phyloP scores from a whole-genome alignment of 2,329 filamentous ascomycete genomes.

The Aspergillus tanneri region DNA sequence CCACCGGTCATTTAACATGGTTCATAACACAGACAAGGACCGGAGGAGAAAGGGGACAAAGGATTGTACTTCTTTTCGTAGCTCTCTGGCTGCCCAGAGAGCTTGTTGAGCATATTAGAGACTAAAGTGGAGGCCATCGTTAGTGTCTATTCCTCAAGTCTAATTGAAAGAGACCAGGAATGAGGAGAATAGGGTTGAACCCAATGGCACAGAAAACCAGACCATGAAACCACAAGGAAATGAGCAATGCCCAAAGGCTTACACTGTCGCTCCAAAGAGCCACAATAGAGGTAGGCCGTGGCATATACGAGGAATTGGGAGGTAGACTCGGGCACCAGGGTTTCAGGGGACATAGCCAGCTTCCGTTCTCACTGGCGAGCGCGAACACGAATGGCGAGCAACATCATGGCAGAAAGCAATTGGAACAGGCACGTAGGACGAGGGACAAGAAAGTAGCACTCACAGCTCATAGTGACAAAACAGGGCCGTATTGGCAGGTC shows the following conservation, averaged over 20 bases:
- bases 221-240: slow-evolving; percentile 11
- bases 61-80: slow-evolving; percentile 89
- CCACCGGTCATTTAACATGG: slow-evolving; percentile 9
- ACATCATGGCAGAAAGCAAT: slow-evolving; percentile 6
- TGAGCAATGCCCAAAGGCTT: slow-evolving; percentile 6
- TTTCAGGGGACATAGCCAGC: not conserved
- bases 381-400: slow-evolving; percentile 1
- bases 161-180: not conserved
- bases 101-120: slow-evolving; percentile 87
- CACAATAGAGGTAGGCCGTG: not conserved
- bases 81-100: slow-evolving; percentile 93
- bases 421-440: not conserved
- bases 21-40: not conserved
- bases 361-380: not conserved
- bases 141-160: not conserved
- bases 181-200: not conserved
- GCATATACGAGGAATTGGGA: slow-evolving; percentile 3
- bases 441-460: slow-evolving; percentile 13
- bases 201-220: not conserved
- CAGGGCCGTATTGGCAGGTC: slow-evolving; percentile 3
- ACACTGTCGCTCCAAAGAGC: slow-evolving; percentile 7
- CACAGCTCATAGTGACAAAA: slow-evolving; percentile 27
- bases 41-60: slow-evolving; percentile 8
- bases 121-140: slow-evolving; percentile 52
- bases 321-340: not conserved